Conservation (phyloP, 1,284 basidiomycete genomes). For the Fomitopsis betulina region DNA sequence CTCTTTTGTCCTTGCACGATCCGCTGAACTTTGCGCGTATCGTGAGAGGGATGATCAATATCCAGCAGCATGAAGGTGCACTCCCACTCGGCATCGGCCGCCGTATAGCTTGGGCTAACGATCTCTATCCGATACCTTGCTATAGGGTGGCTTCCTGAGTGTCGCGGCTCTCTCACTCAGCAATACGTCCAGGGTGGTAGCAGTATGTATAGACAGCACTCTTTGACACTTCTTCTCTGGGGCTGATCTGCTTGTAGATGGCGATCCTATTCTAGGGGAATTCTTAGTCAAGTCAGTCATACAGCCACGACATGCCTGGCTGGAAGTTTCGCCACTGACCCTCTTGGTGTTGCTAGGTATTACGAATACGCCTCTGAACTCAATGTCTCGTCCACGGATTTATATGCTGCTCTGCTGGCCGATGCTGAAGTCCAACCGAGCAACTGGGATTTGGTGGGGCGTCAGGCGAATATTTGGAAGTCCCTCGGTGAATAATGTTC, state of each 20-base stretch:
- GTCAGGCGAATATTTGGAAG: slow-evolving; percentile 57
- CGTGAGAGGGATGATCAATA: slow-evolving; percentile 60
- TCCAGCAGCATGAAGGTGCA: slow-evolving; percentile 59
- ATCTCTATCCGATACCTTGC: background rate
- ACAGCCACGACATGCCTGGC: no score
- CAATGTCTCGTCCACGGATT: slow-evolving; percentile 40
- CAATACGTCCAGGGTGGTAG: slow-evolving; percentile 61
- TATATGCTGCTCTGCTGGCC: slow-evolving; percentile 50
- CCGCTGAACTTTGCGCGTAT: slow-evolving; percentile 51
- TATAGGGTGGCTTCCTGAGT: slow-evolving; percentile 59
- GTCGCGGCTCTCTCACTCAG: slow-evolving; percentile 44
- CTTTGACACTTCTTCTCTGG: background rate
- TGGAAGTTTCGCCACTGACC: no score
- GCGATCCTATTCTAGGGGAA: slow-evolving; percentile 58
- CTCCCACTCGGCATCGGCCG: background rate
- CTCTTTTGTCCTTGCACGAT: slow-evolving; percentile 58
- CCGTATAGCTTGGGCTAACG: background rate
- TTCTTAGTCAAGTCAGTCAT: slow-evolving; percentile 58
- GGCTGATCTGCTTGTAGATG: slow-evolving; percentile 36
- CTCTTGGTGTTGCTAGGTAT: slow-evolving; percentile 32
- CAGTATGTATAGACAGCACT: slow-evolving; percentile 36
- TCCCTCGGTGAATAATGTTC: slow-evolving; percentile 15
- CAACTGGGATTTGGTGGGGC: slow-evolving; percentile 62
- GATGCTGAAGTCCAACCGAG: slow-evolving; percentile 56
- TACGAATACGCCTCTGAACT: slow-evolving; percentile 40